Base-by-base conservation (phyloP, 768 basidiomycete species). In the Serendipita vermifera region DNA sequence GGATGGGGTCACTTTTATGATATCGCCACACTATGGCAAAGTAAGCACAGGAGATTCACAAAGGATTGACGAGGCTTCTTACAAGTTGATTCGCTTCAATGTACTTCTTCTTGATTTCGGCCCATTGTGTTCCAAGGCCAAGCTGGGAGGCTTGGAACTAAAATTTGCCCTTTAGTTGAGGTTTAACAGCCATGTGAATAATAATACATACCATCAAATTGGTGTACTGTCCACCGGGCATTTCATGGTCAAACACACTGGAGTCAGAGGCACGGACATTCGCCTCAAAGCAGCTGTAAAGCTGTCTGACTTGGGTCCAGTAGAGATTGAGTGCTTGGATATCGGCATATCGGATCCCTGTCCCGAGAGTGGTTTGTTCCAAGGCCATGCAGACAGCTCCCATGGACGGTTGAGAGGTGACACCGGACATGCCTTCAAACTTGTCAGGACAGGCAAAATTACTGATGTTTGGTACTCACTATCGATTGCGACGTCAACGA, bases 321-420 rank as follows among this genome's bases (percentile, higher is more conserved):
- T 99, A 99, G 57, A 83, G 71, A 77, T 99, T 99, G 64, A 99
- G 80, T 27, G 92, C 87, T 68, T 97, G 93, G 64, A 99, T 91
- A 69, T 98, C 90, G 63, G 89, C 87, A 68, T 94, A 92, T 54
- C 87, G 85, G 65, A 99, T 99, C 59, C 96, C 96, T 20, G 94
- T 92, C 61, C 93, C 96, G 57, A 97, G 75, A 33, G 76, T 71
- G 33, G 89, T 92, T 72, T 99, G 96, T 72, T 99, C 96, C 46
- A 99, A 73, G 26, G 96, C 94, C 74, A 82, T 80, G 70, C 85
- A 86, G 33, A 99, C 81, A 32, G 96, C 96, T 63, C 96, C 96
- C 96, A 99, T 99, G 3, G 96, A 89, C 17, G 96, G 93, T 66
- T 99, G 96, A 17, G 96, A 98, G 53, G 96, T 99, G 61, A 94